These are phyloP conservation scores for Zasmidium angulare DNA, from an alignment of 2,329 filamentous ascomycete genomes.

Conservation along the genomic window DNA sequence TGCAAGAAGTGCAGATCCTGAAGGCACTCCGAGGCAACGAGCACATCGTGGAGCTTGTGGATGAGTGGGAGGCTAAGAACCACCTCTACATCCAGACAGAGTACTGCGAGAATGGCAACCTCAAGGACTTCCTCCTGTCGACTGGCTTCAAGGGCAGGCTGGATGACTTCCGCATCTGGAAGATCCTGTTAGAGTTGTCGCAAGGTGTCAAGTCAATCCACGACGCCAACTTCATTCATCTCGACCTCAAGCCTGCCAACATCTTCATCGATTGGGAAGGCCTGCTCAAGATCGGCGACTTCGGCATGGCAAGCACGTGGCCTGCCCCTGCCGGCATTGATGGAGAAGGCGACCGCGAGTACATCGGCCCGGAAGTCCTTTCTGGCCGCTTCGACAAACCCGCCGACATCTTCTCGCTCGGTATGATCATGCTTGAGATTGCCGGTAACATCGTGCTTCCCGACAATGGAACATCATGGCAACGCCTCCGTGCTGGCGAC, in stretches of 20 bases:
- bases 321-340: constrained; percentile 76
- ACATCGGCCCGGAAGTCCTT: constrained; percentile 91
- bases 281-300: constrained; percentile 80
- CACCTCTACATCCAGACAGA: constrained; percentile 97
- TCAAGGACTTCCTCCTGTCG: constrained; percentile 81
- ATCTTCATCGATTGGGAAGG: constrained; percentile 80
- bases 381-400: constrained; percentile 84
- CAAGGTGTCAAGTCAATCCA: constrained; percentile 90
- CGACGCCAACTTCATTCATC: constrained; percentile 78
- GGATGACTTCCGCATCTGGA: constrained; percentile 98
- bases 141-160: constrained; percentile 80
- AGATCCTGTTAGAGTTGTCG: constrained; percentile 80
- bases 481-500: constrained; percentile 83
- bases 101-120: constrained; percentile 89
- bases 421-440: constrained; percentile 91
- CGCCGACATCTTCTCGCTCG: constrained; percentile 89
- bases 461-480: constrained; percentile 89
- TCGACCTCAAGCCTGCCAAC: constrained; percentile 84
- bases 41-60: constrained; percentile 79
- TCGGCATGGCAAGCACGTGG: constrained; percentile 77
- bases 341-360: constrained; percentile 91
- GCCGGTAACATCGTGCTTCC: constrained; percentile 91
- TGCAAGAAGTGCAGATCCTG: constrained; percentile 80
- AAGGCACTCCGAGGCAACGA: constrained; percentile 75
- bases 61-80: constrained; percentile 82